These are phyloP conservation scores for Backusella mclennaniae DNA, from an alignment of 192 early-diverging fungal genomes.

Conservation along the genomic window DNA sequence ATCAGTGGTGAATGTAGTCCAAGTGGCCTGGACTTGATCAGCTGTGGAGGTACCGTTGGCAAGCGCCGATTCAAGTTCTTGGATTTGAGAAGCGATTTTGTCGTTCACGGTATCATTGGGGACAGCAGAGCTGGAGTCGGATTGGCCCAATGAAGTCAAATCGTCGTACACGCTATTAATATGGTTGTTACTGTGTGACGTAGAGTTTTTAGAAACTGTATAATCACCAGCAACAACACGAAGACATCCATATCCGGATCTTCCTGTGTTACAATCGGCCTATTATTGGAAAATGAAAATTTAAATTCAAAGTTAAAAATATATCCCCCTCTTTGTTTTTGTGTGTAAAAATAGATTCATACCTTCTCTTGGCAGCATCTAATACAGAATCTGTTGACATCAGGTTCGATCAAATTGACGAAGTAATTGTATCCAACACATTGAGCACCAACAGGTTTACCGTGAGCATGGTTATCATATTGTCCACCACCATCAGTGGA, in stretches of 20 bases:
- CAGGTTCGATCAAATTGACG: conserved; percentile 35
- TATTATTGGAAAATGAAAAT: conserved; percentile 1
- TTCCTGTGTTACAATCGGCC: conserved; percentile 29
- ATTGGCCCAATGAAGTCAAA: background rate
- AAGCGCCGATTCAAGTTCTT: background rate
- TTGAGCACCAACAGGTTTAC: conserved; percentile 25
- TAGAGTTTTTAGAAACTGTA: background rate
- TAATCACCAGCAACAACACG: conserved; percentile 45
- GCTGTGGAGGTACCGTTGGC: background rate
- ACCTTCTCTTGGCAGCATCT: conserved; percentile 37
- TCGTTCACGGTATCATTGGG: conserved; percentile 8
- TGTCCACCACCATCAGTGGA: conserved; percentile 44
- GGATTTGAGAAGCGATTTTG: background rate
- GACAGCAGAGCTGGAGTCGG: background rate
- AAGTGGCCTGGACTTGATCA: conserved; percentile 18
- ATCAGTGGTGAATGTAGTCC: conserved; percentile 8
- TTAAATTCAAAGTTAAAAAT: background rate
- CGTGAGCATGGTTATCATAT: conserved; percentile 38
- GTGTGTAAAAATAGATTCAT: background rate
- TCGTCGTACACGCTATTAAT: conserved; percentile 14
- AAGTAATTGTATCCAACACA: conserved; percentile 31
- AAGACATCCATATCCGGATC: conserved; percentile 41
- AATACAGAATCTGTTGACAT: conserved; percentile 27
- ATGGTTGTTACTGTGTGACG: conserved; percentile 7
- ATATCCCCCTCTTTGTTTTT: background rate